Evolutionary conservation across 2,329 filamentous ascomycete species (phyloP).

Genomic region (Fusarium irregulare): DNA sequence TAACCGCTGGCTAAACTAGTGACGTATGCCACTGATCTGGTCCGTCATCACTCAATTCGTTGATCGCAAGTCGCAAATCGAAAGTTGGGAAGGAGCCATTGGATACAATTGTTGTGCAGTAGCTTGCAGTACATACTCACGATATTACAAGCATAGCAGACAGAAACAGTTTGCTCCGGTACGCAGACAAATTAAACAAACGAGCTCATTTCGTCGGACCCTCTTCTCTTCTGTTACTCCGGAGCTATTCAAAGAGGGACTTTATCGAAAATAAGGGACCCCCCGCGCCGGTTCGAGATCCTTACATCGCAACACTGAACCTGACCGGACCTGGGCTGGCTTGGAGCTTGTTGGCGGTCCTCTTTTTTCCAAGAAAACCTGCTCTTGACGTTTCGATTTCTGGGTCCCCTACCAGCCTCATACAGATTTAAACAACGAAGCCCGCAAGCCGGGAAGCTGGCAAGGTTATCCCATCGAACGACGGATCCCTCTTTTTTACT

Average conservation of each 20-base stretch:
- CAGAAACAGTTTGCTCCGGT: conserved; percentile 5
- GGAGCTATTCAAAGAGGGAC: conserved; percentile 7
- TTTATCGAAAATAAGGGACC: conserved; percentile 22
- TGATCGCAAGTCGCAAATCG: conserved; percentile 29
- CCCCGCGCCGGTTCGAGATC: conserved; percentile 34
- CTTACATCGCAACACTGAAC: conserved; percentile 20
- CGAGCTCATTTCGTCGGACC: conserved; percentile 5
- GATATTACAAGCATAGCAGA: conserved; percentile 1
- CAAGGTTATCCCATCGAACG: conserved; percentile 11
- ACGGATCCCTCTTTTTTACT: conserved; percentile 13
- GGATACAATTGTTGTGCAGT: neutral
- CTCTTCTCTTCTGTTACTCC: conserved; percentile 21
- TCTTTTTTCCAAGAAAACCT: conserved; percentile 44
- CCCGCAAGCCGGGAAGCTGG: conserved; percentile 22
- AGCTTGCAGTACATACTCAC: conserved; percentile 18
- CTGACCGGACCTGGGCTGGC: conserved; percentile 16
- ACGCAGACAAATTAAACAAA: conserved; percentile 22
- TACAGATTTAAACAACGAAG: conserved; percentile 37
- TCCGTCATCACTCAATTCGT: conserved; percentile 40
- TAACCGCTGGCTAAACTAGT: conserved; percentile 26
- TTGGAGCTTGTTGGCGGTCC: conserved; percentile 38
- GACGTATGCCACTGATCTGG: conserved; percentile 42
- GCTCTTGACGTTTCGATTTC: conserved; percentile 37
- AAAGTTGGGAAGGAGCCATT: neutral
- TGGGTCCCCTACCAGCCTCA: conserved; percentile 38